Percentiles rank a stretch among this genome's conserved stretches.
Conservation (phyloP, 805 yeast genomes). For the Hanseniaspora vineae region DNA sequence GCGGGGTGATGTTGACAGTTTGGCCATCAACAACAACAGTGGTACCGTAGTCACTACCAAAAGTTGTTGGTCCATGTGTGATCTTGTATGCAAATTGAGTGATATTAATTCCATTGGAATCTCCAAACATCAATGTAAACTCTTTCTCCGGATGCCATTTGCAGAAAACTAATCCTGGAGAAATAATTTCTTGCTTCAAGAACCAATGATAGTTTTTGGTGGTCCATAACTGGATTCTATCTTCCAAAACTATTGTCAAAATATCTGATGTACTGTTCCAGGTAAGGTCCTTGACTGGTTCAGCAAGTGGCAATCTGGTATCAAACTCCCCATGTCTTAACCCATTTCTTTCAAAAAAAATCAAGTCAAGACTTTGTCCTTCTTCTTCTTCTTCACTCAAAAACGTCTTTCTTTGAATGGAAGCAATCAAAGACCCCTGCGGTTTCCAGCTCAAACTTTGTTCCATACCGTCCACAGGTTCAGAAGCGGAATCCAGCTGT, state of each 20-base stretch:
- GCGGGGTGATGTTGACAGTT: constrained; percentile 62
- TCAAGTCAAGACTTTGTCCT: constrained; percentile 30
- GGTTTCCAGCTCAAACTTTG: constrained; percentile 77
- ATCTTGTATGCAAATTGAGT: constrained; percentile 55
- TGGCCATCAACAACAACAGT: constrained; percentile 71
- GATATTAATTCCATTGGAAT: constrained; percentile 34
- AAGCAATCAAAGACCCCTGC: constrained; percentile 75
- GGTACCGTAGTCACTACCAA: constrained; percentile 66
- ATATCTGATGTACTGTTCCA: constrained; percentile 82
- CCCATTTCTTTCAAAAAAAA: constrained; percentile 90
- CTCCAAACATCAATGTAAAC: constrained; percentile 50
- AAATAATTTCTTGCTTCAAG: constrained; percentile 62
- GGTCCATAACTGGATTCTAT: constrained; percentile 78
- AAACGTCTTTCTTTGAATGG: constrained; percentile 48
- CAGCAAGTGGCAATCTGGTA: constrained; percentile 44
- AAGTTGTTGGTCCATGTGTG: constrained; percentile 52
- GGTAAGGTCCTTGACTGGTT: constrained; percentile 36
- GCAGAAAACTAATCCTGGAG: constrained; percentile 26
- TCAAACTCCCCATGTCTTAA: constrained; percentile 78
- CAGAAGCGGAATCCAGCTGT: constrained; percentile 65
- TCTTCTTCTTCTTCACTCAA: constrained; percentile 35
- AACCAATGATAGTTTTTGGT: constrained; percentile 93
- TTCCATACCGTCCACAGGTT: constrained; percentile 77
- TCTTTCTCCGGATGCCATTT: constrained; percentile 90
- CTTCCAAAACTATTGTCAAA: constrained; percentile 50